Conservation (phyloP, 345 rosid genomes). For the Acer negundo region DNA sequence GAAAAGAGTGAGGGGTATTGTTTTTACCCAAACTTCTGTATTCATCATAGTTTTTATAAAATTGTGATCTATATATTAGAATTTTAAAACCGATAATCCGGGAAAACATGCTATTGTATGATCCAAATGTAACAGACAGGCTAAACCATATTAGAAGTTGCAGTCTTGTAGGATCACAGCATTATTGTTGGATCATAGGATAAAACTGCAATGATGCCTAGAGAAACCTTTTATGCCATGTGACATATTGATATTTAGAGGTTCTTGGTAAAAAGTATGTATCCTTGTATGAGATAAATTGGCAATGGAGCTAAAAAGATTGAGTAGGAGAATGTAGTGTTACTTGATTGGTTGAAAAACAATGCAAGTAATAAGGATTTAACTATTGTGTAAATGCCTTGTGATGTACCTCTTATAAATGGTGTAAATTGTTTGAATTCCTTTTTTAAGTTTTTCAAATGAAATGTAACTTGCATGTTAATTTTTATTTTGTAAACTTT, state of each 20-base stretch:
- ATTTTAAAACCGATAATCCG: background rate
- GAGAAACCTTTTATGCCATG: background rate
- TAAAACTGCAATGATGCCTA: too few relatives aligned
- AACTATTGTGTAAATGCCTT: too few relatives aligned
- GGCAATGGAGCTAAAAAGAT: background rate
- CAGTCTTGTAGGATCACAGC: too few relatives aligned
- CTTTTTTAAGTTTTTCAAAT: too few relatives aligned
- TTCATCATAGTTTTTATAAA: background rate
- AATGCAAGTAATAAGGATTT: too few relatives aligned
- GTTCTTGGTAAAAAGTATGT: background rate
- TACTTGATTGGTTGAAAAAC: background rate
- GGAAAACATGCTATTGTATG: too few relatives aligned
- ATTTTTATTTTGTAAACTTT: too few relatives aligned
- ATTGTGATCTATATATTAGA: background rate
- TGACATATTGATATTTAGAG: background rate
- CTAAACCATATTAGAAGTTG: too few relatives aligned
- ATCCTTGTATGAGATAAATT: background rate
- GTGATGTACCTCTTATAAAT: too few relatives aligned
- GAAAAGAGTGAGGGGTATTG: background rate
- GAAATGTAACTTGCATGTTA: too few relatives aligned
- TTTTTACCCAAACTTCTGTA: background rate
- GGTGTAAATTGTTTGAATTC: too few relatives aligned
- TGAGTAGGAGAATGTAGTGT: background rate
- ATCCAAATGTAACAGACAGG: background rate
- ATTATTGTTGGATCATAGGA: too few relatives aligned